Base-by-base conservation (phyloP, 2,329 filamentous ascomycete species). In the Leptographium lundbergii region DNA sequence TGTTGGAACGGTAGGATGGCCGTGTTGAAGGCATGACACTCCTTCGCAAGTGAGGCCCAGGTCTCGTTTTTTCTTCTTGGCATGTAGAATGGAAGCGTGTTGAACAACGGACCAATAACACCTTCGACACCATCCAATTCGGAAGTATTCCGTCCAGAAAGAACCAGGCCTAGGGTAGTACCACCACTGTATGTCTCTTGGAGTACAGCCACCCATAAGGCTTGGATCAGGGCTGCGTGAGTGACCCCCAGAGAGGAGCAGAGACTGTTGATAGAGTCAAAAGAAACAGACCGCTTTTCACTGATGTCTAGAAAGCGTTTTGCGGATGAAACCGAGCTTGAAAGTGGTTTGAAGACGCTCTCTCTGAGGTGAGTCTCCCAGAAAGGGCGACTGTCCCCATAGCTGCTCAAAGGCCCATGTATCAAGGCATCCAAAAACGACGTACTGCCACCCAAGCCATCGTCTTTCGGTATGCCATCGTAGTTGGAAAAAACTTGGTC, bases 81-180 rank as follows among this genome's bases (percentile, higher is more conserved):
- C n/a, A 62, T 60, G 58, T 81, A 77, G 67, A 87, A 90, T 0
- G 91, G 90, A 1, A 96, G 74, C 0, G 91, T 96, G 68, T 96
- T 96, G 77, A 96, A 95, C 24, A 96, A 73, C 0, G 92, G 91
- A 0, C 91, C 92, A 50, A 94, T 80, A 0, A 88, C 81, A 25
- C 76, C 68, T 54, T 91, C 86, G 2, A 85, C 79, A 2, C 76
- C 76, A 9, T 85, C 78, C 14, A 90, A 72, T 51, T 88, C 81
- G 51, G 88, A 81, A 5, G 95, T 80, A 0, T 84, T 81, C 61
- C 91, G 80, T 0, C 91, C 92, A 7, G 91, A 94, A 0, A 89
- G 79, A 14, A 96, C 79, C 24, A 95, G 74, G 0, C 92, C 92
- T 17, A 91, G 75, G 0, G 82, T 81, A 1, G 80, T 71, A 7